phyloP scores from a whole-genome alignment of 2,329 filamentous ascomycete species.

The Paracoccidioides brasiliensis region DNA sequence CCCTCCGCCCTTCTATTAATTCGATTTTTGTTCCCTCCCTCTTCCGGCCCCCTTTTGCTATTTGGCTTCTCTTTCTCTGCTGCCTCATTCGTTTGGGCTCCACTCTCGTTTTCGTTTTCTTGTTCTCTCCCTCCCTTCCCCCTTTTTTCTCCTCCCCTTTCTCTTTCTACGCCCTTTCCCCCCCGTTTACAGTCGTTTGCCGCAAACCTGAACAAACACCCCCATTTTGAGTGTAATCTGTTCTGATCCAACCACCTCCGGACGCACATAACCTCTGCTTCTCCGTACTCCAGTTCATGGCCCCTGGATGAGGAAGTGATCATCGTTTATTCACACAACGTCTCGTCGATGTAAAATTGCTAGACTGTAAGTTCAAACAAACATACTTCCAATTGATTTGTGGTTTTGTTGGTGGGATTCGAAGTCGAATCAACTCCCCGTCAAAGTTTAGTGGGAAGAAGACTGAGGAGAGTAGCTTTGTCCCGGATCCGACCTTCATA shows the following conservation, averaged over 20 bases:
- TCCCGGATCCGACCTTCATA: background rate
- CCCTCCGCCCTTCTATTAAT: background rate
- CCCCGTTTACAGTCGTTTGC: background rate
- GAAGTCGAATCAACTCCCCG: too few species aligned
- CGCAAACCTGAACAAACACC: background rate
- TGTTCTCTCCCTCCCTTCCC: background rate
- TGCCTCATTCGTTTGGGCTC: background rate
- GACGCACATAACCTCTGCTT: too few species aligned
- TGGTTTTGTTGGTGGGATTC: too few species aligned
- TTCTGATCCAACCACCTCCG: too few species aligned
- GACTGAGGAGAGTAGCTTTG: background rate
- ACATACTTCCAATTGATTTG: too few species aligned
- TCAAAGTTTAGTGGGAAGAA: too few species aligned
- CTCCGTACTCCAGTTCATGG: too few species aligned
- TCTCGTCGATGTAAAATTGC: too few species aligned
- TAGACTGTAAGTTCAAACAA: too few species aligned
- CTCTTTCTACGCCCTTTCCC: background rate
- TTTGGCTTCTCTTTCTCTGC: background rate
- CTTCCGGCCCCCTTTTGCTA: background rate
- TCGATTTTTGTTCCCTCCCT: background rate
- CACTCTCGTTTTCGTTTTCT: background rate
- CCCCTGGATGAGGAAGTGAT: too few species aligned
- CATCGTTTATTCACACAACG: too few species aligned
- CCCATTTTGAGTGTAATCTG: too few species aligned
- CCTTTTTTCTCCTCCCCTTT: background rate